These are phyloP conservation scores for Leptographium galeiforme DNA, from an alignment of 2,329 filamentous ascomycete species.

Conservation along the genomic window DNA sequence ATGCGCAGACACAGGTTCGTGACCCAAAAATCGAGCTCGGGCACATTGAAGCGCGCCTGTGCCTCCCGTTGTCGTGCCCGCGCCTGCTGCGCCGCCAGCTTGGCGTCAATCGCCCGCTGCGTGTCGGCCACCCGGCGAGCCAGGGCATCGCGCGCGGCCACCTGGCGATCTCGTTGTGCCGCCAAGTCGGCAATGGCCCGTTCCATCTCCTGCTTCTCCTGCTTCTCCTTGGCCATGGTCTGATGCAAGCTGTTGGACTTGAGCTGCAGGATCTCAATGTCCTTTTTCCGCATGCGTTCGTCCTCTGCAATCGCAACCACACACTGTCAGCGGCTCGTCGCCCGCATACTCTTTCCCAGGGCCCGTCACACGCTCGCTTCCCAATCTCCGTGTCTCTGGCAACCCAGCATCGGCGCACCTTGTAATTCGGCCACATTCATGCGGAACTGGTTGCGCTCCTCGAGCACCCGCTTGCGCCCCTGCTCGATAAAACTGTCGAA, in stretches of 20 bases:
- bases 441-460: slow-evolving; percentile 88
- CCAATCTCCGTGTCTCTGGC: neutral
- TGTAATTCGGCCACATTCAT: slow-evolving; percentile 82
- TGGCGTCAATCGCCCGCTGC: slow-evolving; percentile 55
- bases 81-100: slow-evolving; percentile 56
- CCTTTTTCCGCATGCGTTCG: slow-evolving; percentile 75
- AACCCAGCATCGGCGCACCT: slow-evolving; percentile 37
- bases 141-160: slow-evolving; percentile 41
- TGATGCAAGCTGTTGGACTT: slow-evolving; percentile 60
- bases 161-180: slow-evolving; percentile 46
- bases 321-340: neutral
- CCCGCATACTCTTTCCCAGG: neutral
- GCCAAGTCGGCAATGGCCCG: slow-evolving; percentile 43
- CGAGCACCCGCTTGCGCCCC: slow-evolving; percentile 74
- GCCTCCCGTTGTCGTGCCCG: slow-evolving; percentile 65
- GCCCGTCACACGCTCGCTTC: neutral
- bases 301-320: slow-evolving; percentile 48
- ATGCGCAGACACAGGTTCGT: slow-evolving; percentile 78
- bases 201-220: slow-evolving; percentile 66
- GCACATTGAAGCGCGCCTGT: slow-evolving; percentile 78
- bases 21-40: slow-evolving; percentile 94
- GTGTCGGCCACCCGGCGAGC: slow-evolving; percentile 51
- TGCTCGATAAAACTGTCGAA: slow-evolving; percentile 94
- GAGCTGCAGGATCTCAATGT: slow-evolving; percentile 69
- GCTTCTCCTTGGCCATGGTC: slow-evolving; percentile 61